phyloP scores from a whole-genome alignment of 805 yeast genomes.

The Sugiyamaella mastotermitis region DNA sequence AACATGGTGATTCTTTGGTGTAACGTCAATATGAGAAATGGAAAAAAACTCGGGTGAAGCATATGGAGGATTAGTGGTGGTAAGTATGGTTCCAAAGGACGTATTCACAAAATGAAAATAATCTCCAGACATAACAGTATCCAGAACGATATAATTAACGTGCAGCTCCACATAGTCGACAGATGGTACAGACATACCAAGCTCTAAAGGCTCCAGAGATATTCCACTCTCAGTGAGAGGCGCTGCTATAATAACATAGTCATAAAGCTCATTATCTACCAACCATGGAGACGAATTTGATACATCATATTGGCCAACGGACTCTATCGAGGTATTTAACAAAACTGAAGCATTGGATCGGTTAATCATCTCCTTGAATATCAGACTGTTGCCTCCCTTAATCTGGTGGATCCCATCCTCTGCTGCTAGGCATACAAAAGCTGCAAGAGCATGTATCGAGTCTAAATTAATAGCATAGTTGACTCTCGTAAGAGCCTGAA shows the following conservation, averaged over 20 bases:
- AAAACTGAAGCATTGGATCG: constrained; percentile 30
- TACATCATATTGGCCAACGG: constrained; percentile 31
- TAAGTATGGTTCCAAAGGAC: constrained; percentile 5
- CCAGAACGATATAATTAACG: constrained; percentile 29
- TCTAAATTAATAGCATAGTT: constrained; percentile 39
- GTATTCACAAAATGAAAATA: constrained; percentile 6
- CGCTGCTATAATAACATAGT: constrained; percentile 41
- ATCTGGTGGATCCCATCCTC: constrained; percentile 30
- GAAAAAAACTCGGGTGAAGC: constrained; percentile 7
- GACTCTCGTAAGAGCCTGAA: constrained; percentile 39
- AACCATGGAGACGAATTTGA: constrained; percentile 6
- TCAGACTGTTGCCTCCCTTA: constrained; percentile 41
- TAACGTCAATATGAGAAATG: constrained; percentile 11
- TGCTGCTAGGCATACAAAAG: constrained; percentile 37
- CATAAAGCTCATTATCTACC: constrained; percentile 26
- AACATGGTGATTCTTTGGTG: constrained; percentile 24
- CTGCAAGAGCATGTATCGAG: constrained; percentile 40
- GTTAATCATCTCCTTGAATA: constrained; percentile 37
- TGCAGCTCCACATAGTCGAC: constrained; percentile 36
- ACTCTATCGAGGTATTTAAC: no score
- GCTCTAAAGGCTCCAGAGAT: constrained; percentile 5
- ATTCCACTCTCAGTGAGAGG: constrained; percentile 34
- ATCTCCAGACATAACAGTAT: constrained; percentile 3
- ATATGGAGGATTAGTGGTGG: constrained; percentile 7
- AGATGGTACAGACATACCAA: constrained; percentile 4